Conservation (phyloP, 2,329 filamentous ascomycete genomes). For the Tricladium varicosporioides region DNA sequence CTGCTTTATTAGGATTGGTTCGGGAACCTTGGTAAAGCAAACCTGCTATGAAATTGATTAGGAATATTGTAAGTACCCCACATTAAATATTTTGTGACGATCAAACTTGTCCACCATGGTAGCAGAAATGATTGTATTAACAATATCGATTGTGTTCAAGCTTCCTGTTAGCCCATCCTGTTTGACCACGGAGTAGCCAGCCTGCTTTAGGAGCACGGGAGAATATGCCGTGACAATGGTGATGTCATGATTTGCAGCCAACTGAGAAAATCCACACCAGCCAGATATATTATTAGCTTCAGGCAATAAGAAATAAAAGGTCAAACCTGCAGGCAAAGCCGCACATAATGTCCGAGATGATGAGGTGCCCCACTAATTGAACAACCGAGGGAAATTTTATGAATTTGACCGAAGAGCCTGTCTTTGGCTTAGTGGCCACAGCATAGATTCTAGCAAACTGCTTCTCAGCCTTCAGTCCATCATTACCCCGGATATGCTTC, state of each 20-base stretch:
- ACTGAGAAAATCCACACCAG: neutral
- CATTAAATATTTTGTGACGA: slow-evolving; percentile 63
- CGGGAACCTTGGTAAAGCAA: slow-evolving; percentile 37
- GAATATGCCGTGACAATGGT: slow-evolving; percentile 56
- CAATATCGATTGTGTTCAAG: slow-evolving; percentile 50
- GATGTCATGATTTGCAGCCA: slow-evolving; percentile 74
- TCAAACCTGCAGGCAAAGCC: neutral
- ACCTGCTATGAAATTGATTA: slow-evolving; percentile 49
- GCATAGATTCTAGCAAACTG: neutral
- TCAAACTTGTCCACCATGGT: slow-evolving; percentile 65
- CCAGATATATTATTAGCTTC: neutral
- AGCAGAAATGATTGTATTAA: slow-evolving; percentile 48
- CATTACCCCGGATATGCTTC: slow-evolving; percentile 53
- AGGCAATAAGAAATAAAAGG: too few relatives aligned
- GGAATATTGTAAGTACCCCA: slow-evolving; percentile 52
- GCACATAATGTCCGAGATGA: slow-evolving; percentile 37
- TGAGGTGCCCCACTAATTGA: neutral
- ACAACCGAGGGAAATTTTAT: neutral
- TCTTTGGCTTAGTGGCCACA: neutral
- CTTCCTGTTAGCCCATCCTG: slow-evolving; percentile 48
- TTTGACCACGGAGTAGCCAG: slow-evolving; percentile 39
- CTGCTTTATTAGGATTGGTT: slow-evolving; percentile 37
- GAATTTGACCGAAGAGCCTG: neutral
- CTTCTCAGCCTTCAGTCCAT: slow-evolving; percentile 44
- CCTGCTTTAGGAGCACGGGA: slow-evolving; percentile 30